Evolutionary conservation across 2,329 filamentous ascomycete genomes (phyloP).

Genomic region (Aspergillus sp.): DNA sequence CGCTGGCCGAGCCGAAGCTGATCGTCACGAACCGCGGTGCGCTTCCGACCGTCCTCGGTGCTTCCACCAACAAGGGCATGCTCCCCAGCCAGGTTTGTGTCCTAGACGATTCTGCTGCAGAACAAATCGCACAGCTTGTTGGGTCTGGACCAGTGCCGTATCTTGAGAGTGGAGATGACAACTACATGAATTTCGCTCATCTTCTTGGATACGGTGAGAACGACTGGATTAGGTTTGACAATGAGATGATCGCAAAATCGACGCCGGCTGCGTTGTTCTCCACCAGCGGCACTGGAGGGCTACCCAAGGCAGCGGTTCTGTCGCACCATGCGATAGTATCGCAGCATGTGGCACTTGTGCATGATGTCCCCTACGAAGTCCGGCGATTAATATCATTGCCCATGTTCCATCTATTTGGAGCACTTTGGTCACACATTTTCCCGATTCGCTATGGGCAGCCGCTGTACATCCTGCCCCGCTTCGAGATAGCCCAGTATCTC

Average conservation of each 20-base stretch:
- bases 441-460: conserved; percentile 48
- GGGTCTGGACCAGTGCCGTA: conserved; percentile 24
- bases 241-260: conserved; percentile 42
- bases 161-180: conserved; percentile 15
- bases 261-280: conserved; percentile 54
- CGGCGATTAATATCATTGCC: conserved; percentile 51
- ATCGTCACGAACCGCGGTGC: conserved; percentile 46
- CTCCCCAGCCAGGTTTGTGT: conserved; percentile 35
- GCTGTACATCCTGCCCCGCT: conserved; percentile 51
- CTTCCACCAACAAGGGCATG: conserved; percentile 32
- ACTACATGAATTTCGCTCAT: conserved; percentile 30
- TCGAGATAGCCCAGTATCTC: conserved; percentile 43
- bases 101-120: conserved; percentile 33
- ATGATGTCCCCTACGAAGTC: conserved; percentile 41
- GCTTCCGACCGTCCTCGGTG: conserved; percentile 37
- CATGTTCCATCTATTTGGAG: conserved; percentile 55
- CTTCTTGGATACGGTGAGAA: conserved; percentile 47
- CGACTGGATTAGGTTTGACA: conserved; percentile 51
- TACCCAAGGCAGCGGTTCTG: conserved; percentile 61
- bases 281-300: conserved; percentile 60
- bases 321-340: conserved; percentile 60
- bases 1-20: conserved; percentile 45
- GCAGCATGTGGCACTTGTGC: conserved; percentile 46
- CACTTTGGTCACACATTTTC: conserved; percentile 48
- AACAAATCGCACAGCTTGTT: conserved; percentile 31